phyloP scores from a whole-genome alignment of 306 rosid genomes.

The Styphnolobium japonicum region DNA sequence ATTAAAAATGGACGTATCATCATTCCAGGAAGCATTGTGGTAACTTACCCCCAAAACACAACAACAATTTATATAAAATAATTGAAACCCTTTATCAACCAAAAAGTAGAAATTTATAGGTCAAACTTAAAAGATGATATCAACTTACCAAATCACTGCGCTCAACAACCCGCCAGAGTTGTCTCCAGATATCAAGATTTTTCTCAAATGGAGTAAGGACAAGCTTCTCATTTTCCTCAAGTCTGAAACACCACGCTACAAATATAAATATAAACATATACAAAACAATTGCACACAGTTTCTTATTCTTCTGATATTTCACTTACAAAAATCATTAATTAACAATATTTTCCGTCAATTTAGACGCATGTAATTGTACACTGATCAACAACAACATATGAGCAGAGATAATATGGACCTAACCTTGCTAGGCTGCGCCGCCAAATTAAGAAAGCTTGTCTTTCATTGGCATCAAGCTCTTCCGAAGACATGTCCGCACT shows the following conservation, averaged over 20 bases:
- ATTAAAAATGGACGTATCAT: no score
- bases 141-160: conserved; percentile 69
- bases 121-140: neutral
- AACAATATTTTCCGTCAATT: neutral
- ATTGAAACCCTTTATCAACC: neutral
- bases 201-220: conserved; percentile 85
- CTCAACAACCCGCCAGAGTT: conserved; percentile 85
- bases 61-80: no score
- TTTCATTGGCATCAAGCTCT: conserved; percentile 71
- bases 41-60: neutral
- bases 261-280: neutral
- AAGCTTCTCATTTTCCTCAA: conserved; percentile 76
- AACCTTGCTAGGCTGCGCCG: conserved; percentile 73
- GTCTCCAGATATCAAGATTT: conserved; percentile 87
- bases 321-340: neutral
- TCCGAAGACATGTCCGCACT: conserved; percentile 58
- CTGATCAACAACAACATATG: neutral
- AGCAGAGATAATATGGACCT: neutral
- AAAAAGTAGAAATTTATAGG: neutral
- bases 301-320: neutral
- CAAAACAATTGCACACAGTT: neutral
- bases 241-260: conserved; percentile 39
- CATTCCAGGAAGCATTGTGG: neutral
- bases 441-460: conserved; percentile 68
- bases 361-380: neutral